Percentiles rank a stretch among this genome's conserved stretches.
These are phyloP conservation scores for Fusarium newnesense DNA, from an alignment of 2,329 filamentous ascomycete species.

Conservation along the genomic window DNA sequence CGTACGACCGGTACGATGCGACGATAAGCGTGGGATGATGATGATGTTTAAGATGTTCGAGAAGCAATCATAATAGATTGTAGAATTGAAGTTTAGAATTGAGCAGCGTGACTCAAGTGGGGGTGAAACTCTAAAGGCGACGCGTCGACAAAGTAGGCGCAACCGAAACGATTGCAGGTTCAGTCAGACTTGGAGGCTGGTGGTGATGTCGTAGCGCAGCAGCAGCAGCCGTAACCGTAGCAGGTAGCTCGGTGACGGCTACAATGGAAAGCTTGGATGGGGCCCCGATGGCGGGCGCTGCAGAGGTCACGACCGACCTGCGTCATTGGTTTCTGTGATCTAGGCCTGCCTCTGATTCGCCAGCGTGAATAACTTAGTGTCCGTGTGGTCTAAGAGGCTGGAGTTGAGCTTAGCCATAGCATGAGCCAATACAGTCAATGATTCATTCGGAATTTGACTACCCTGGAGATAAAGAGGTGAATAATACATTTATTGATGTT, in stretches of 20 bases:
- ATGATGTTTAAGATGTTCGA: conserved; percentile 10
- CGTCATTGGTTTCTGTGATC: conserved; percentile 35
- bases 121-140: conserved; percentile 23
- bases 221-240: background rate
- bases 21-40: conserved; percentile 22
- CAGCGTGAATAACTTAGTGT: conserved; percentile 6
- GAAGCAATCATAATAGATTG: conserved; percentile 30
- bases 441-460: conserved; percentile 25
- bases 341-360: conserved; percentile 24
- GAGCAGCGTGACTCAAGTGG: background rate
- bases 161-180: conserved; percentile 23
- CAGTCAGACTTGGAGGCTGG: conserved; percentile 18
- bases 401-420: conserved; percentile 25
- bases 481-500: background rate
- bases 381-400: conserved; percentile 13
- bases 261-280: conserved; percentile 24
- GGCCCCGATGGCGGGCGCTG: conserved; percentile 8
- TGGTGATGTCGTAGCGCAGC: conserved; percentile 30
- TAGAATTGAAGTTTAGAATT: background rate
- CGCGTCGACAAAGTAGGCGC: conserved; percentile 25
- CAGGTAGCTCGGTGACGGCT: conserved; percentile 28
- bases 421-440: conserved; percentile 18
- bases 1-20: conserved; percentile 8
- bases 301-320: conserved; percentile 33
- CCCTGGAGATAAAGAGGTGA: background rate